A percentile compares a stretch with the other conserved stretches of the same genome.
phyloP scores from a whole-genome alignment of 345 rosid species.

The Kernera saxatilis region DNA sequence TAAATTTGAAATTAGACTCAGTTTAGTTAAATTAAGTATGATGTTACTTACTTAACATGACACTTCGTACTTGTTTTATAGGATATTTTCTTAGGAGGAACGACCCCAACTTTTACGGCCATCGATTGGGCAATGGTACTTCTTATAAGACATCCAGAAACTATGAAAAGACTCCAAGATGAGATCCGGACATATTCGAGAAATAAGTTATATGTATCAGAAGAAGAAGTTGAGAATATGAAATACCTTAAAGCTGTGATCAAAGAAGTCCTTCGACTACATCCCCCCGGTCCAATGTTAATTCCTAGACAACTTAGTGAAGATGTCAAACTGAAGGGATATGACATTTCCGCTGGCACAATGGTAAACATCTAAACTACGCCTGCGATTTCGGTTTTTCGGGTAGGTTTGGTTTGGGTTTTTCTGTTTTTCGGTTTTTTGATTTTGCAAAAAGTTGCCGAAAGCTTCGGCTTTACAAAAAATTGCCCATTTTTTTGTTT shows the following conservation, averaged over 20 bases:
- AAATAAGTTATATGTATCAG: neutral
- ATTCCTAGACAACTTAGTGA: slow-evolving; percentile 24
- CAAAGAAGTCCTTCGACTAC: slow-evolving; percentile 28
- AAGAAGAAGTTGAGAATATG: slow-evolving; percentile 26
- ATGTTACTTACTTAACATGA: neutral
- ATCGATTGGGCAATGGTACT: slow-evolving; percentile 39
- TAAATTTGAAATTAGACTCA: neutral
- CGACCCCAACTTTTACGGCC: slow-evolving; percentile 16
- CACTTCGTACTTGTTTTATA: neutral
- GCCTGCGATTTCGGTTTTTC: no score
- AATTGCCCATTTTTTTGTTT: no score
- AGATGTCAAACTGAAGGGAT: slow-evolving; percentile 28
- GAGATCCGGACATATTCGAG: slow-evolving; percentile 12
- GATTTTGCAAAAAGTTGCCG: no score
- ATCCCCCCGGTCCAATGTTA: slow-evolving; percentile 34
- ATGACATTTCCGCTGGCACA: slow-evolving; percentile 29
- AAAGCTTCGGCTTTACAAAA: no score
- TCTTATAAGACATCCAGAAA: slow-evolving; percentile 29
- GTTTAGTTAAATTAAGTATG: neutral
- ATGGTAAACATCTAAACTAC: neutral
- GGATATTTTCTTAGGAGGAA: slow-evolving; percentile 38
- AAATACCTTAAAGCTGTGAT: slow-evolving; percentile 32
- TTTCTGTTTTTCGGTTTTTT: no score
- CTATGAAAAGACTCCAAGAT: slow-evolving; percentile 25
- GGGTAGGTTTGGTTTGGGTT: no score